Evolutionary conservation across 139 green algal species (phyloP).

Genomic region (Picochlorum sp.): DNA sequence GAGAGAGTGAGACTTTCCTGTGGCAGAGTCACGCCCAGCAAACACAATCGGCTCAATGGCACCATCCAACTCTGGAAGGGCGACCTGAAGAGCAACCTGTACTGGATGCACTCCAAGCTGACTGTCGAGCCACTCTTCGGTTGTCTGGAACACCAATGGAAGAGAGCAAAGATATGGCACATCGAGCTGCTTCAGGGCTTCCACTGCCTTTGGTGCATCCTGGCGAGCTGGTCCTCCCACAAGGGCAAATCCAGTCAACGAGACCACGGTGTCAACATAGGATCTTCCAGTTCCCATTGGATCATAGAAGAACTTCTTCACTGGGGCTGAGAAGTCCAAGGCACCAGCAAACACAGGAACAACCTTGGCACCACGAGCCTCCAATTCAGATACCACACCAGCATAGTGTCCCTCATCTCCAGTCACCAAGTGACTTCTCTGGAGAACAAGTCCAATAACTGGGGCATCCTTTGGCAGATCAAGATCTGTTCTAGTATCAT

Average conservation of each 20-base stretch:
- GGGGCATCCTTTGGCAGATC: constrained; percentile 78
- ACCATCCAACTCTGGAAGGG: constrained; percentile 96
- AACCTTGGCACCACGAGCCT: constrained; percentile 84
- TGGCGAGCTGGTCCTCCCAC: constrained; percentile 88
- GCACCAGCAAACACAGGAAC: constrained; percentile 96
- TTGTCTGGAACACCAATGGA: constrained; percentile 99
- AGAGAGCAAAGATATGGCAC: constrained; percentile 97
- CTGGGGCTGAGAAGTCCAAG: constrained; percentile 92
- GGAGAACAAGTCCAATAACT: constrained; percentile 92
- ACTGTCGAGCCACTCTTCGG: constrained; percentile 95
- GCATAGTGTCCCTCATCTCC: constrained; percentile 95
- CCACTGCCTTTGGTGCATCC: constrained; percentile 95
- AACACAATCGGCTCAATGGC: constrained; percentile 98
- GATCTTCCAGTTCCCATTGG: constrained; percentile 67
- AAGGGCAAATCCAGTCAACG: constrained; percentile 93
- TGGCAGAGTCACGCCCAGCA: constrained; percentile 89
- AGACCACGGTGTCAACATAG: constrained; percentile 86
- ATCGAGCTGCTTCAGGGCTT: constrained; percentile 87
- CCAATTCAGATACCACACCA: constrained; percentile 86
- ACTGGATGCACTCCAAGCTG: constrained; percentile 97
- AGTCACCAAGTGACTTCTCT: constrained; percentile 96
- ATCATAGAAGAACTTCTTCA: constrained; percentile 99
- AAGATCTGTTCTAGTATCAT: constrained; percentile 89
- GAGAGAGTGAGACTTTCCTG: constrained; percentile 95
- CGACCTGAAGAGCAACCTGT: constrained; percentile 95